A percentile compares a stretch with the other conserved stretches of the same genome.
Evolutionary conservation across 441 rosid species (phyloP).

Genomic region (Arabidopsis hybrid): DNA sequence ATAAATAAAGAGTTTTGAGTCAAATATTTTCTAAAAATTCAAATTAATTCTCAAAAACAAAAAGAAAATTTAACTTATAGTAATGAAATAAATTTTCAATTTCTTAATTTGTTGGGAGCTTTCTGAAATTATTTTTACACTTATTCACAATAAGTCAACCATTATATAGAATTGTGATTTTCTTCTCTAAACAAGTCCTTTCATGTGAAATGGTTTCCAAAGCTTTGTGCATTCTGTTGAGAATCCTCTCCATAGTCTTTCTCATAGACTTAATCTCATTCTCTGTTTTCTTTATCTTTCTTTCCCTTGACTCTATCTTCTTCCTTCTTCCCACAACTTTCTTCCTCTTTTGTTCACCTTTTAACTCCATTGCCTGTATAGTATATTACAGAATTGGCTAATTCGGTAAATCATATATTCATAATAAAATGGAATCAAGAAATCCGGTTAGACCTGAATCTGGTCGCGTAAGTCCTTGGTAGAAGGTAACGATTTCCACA

Average conservation of each 20-base stretch:
- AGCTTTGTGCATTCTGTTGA: constrained; percentile 13
- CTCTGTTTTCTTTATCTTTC: constrained; percentile 32
- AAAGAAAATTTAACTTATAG: too few species aligned
- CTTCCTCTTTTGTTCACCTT: constrained; percentile 19
- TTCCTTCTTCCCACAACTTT: constrained; percentile 10
- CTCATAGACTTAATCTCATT: constrained; percentile 30
- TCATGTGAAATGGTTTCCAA: constrained; percentile 21
- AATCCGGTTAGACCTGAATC: constrained; percentile 16
- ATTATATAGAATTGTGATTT: not conserved
- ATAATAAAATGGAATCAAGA: not conserved
- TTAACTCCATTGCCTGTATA: not conserved
- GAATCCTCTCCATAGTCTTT: constrained; percentile 20
- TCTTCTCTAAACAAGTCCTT: not conserved
- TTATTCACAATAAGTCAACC: not conserved
- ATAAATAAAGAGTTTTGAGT: not conserved
- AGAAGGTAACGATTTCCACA: constrained; percentile 35
- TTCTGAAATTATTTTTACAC: not conserved
- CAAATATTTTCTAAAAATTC: too few species aligned
- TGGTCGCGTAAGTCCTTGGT: constrained; percentile 29
- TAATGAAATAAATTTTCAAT: not conserved
- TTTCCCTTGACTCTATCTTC: constrained; percentile 24
- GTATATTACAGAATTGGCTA: not conserved
- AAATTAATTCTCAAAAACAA: too few species aligned
- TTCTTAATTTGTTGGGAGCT: not conserved
- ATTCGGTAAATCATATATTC: not conserved